A percentile compares a stretch with the other conserved stretches of the same genome.
These are phyloP conservation scores for Heterobasidion irregulare DNA, from an alignment of 1,284 basidiomycete species.

Conservation along the genomic window DNA sequence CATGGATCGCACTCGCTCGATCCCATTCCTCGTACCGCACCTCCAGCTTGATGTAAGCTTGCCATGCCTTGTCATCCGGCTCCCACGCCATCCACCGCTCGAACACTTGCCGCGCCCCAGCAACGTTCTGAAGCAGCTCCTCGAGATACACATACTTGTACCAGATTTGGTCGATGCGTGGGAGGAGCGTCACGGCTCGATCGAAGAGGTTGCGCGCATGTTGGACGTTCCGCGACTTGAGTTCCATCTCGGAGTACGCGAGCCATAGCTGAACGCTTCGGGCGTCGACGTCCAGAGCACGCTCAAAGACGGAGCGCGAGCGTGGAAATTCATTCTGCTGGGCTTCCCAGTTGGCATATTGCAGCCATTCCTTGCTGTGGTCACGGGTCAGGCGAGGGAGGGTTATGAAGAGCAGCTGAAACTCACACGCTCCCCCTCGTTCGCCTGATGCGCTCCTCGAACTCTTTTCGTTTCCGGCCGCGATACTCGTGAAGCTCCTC, in stretches of 20 bases:
- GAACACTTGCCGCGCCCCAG: constrained; percentile 94
- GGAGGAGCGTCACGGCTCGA: constrained; percentile 91
- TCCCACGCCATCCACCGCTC: constrained; percentile 99
- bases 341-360: constrained; percentile 86
- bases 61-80: constrained; percentile 99
- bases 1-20: constrained; percentile 88
- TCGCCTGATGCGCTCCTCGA: constrained; percentile 90
- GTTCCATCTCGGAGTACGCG: constrained; percentile 96
- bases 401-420: background rate
- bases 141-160: constrained; percentile 99
- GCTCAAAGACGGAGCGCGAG: constrained; percentile 91
- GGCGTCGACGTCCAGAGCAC: constrained; percentile 93
- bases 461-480: constrained; percentile 92
- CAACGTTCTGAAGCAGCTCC: constrained; percentile 92
- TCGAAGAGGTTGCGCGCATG: constrained; percentile 97
- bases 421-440: constrained; percentile 80
- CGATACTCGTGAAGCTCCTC: constrained; percentile 97
- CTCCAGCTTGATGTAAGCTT: constrained; percentile 97
- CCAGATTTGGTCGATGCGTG: constrained; percentile 93
- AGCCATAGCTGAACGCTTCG: constrained; percentile 89
- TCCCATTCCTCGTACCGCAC: constrained; percentile 89
- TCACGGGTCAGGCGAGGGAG: constrained; percentile 5
- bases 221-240: constrained; percentile 94
- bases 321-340: constrained; percentile 94
- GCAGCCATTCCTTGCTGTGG: constrained; percentile 69